Evolutionary conservation across 1,284 basidiomycete species (phyloP), one percentile per base, ranked within the genome.

Genomic region (Leccinum solheimii): DNA sequence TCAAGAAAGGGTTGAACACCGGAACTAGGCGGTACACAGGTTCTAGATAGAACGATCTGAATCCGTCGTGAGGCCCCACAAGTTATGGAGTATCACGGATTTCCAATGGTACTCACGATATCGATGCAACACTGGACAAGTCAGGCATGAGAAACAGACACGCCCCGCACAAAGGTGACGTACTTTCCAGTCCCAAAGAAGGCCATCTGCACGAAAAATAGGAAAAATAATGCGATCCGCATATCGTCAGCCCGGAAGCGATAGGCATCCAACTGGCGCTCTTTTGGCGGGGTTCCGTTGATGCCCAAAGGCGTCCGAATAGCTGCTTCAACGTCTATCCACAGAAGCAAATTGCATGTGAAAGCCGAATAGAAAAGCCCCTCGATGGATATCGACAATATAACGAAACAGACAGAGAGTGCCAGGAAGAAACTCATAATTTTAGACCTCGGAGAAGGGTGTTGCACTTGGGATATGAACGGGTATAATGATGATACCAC

Each of bases 111-210:
- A 79, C 88, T 73, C 66, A 92, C 83, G 92, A 91, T 69, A 94
- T 91, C 2, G 91, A 94, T n/a, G 92, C 92, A 53, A 94, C 88
- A 69, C 92, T 94, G 67, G 48, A 55, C 19, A n/a, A 51, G 48
- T 60, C 50, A 60, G 57, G 21, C 26, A 66, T 30, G 13, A 58
- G 36, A 36, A 19, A 26, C 32, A 16, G 50, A 55, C 26, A 55
- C 48, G 56, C 10, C 53, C 43, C 38, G n/a, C 40, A 56, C 16
- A 23, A 3, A 34, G 19, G 58, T 21, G 4, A 82, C 90, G 73
- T 76, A 91, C 91, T 93, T 93, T 77, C 92, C 92, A 34, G 87
- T 93, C 11, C 93, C 94, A 70, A 95, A 94, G 77, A 95, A 95
- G 3, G 88, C 93, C 55, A 93, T 84, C 69, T 96, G 93, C 3